Percentiles rank a stretch among this genome's conserved stretches.
phyloP scores from a whole-genome alignment of 345 rosid species.

The Dovyalis caffra region DNA sequence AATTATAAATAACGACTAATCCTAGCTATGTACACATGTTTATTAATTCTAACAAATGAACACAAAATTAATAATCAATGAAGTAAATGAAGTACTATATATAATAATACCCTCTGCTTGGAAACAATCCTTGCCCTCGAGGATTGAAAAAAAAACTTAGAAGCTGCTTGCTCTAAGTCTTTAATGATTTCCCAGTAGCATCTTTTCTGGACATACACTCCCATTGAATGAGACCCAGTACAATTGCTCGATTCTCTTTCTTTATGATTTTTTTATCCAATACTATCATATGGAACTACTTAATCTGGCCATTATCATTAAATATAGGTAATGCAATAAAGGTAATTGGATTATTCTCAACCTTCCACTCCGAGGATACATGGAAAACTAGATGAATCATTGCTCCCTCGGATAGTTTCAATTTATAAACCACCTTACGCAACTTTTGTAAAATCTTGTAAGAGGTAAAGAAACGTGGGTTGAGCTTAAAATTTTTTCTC shows the following conservation, averaged over 20 bases:
- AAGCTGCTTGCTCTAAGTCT: no score
- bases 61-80: no score
- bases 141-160: no score
- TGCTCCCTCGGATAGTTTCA: not conserved
- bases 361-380: not conserved
- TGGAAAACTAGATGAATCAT: not conserved
- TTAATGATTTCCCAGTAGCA: no score
- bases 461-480: not conserved
- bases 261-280: not conserved
- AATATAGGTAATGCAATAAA: accelerated
- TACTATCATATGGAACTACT: not conserved
- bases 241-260: no score
- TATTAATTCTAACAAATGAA: no score
- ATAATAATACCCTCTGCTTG: no score
- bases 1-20: no score
- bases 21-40: no score
- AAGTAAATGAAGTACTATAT: no score
- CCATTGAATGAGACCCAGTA: not conserved
- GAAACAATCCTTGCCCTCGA: no score
- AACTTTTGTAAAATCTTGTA: not conserved
- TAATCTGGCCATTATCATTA: not conserved
- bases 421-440: not conserved
- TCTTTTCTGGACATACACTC: no score
- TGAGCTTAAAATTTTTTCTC: not conserved
- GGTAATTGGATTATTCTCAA: not conserved